Evolutionary conservation across 2,329 filamentous ascomycete species (phyloP).

Genomic region (Paraconiothyrium brasiliense): DNA sequence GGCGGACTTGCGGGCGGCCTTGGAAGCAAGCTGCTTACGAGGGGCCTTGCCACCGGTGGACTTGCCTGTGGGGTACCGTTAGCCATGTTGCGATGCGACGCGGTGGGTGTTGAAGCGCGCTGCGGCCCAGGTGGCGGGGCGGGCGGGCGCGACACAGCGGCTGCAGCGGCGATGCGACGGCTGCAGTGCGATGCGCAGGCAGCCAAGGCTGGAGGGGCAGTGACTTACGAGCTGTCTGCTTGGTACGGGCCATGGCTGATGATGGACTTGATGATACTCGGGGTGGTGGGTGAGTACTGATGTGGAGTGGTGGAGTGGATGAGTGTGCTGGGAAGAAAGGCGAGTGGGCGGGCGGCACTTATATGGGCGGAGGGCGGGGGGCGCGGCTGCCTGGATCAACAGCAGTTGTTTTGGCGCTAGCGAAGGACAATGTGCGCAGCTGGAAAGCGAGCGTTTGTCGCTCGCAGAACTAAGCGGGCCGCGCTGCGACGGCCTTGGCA

Average conservation of each 20-base stretch:
- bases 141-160: constrained; percentile 22
- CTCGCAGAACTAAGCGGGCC: constrained; percentile 40
- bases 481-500: constrained; percentile 33
- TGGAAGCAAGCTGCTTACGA: constrained; percentile 98
- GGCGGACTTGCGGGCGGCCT: constrained; percentile 97
- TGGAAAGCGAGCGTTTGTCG: constrained; percentile 25
- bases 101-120: constrained; percentile 15
- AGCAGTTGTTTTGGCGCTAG: constrained; percentile 35
- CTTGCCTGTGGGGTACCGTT: constrained; percentile 67
- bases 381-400: constrained; percentile 46
- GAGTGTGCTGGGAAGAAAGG: constrained; percentile 48
- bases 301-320: constrained; percentile 34
- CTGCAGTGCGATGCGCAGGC: constrained; percentile 31
- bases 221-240: constrained; percentile 65
- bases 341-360: constrained; percentile 48
- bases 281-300: constrained; percentile 35
- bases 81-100: constrained; percentile 25
- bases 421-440: constrained; percentile 14
- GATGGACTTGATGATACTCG: constrained; percentile 36
- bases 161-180: constrained; percentile 18
- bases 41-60: constrained; percentile 77
- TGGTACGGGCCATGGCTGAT: constrained; percentile 61
- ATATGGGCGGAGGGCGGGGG: constrained; percentile 48
- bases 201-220: constrained; percentile 29
- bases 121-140: constrained; percentile 27